Evolutionary conservation across 352 stramenopile genomes (phyloP), one percentile per base, ranked within the genome.

Genomic region (Phytophthora rubi): DNA sequence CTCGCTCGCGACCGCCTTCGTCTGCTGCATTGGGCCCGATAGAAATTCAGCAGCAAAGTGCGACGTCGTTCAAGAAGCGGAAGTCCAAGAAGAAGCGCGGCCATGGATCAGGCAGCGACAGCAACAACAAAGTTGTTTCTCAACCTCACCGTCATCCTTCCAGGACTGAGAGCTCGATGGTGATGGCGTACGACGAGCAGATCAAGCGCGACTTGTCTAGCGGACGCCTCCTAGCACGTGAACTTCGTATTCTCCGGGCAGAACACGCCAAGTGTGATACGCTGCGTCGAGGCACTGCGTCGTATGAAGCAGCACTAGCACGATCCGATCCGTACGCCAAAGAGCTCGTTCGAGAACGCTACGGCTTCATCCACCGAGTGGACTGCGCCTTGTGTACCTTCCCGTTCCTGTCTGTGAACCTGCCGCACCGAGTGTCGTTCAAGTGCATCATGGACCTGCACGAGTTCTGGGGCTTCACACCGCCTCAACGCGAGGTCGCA

Each of bases 361-460:
- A 88, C 47, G 86, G 86, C 26, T 89, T 81, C 37, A 78, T 77
- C 48, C 85, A 88, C 55, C 84, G 84, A 18, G 59, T 81, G 3
- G 83, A 91, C 8, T 93, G 86, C 49, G 86, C 81, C 32, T 68
- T 93, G 6, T 93, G 86, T 39, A 73, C 86, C 16, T 80, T 87
- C 42, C 39, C 75, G 9, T 90, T 85, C 61, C 53, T 92, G 16
- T 68, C 70, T 42, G 71, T 80, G 47, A 93, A 92, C 35, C 60
- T 93, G 56, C 83, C 86, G 39, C 76, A 89, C 47, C 76, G 77
- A n/a, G 84, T 93, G 61, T 90, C 82, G 45, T 93, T 92, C 71
- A 85, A 87, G 59, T 90, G 86, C 66, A 80, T 93, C 71, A 86
- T 93, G 81, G 86, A 92, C 52, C 75, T 93, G 30, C 81, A 93